Evolutionary conservation across 2,329 filamentous ascomycete genomes (phyloP), one percentile per base, ranked within the genome.

Genomic region (Lasiodiplodia theobromae): DNA sequence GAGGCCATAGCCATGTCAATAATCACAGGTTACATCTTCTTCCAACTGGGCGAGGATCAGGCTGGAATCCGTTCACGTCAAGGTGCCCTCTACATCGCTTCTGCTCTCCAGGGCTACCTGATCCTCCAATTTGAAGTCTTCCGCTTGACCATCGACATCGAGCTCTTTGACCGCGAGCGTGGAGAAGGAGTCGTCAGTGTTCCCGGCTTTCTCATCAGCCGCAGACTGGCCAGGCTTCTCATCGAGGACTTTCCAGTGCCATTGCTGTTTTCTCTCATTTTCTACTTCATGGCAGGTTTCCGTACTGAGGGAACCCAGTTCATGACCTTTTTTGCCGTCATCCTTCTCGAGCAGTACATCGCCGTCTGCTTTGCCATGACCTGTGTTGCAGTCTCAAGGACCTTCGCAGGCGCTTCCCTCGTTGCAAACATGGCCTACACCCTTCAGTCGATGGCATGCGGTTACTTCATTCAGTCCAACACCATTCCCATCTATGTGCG

Each of bases 241-340:
- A 88, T 91, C 0, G 91, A 94, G 75, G 91, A 94, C 74, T 74
- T 94, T 0, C 90, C 91, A 0, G 90, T 93, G 1, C 91, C 91
- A 0, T 84, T 93, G 18, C 76, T 93, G 3, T 94, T 90, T 74
- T 89, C 89, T 6, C 79, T 89, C 2, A 89, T 94, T 8, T 90
- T 89, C 74, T 94, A 94, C 77, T 94, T 92, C 76, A 93, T 94
- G 89, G 87, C 88, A 7, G 91, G 91, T 0, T 92, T 93, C 72
- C 87, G 91, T 57, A 82, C 85, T 2, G 85, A 89, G 10, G 87
- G 85, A 0, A 78, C 74, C 1, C 87, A 90, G 66, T 94, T 93
- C 77, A 89, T 94, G 69, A 88, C 86, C 0, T 94, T 93, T 80
- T 90, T 94, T 71, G 82, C 85, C 2, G 83, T 93, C 47, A 86